Evolutionary conservation across 2,329 filamentous ascomycete species (phyloP), one percentile per base, ranked within the genome.

Genomic region (Akanthomyces uredinophilus): DNA sequence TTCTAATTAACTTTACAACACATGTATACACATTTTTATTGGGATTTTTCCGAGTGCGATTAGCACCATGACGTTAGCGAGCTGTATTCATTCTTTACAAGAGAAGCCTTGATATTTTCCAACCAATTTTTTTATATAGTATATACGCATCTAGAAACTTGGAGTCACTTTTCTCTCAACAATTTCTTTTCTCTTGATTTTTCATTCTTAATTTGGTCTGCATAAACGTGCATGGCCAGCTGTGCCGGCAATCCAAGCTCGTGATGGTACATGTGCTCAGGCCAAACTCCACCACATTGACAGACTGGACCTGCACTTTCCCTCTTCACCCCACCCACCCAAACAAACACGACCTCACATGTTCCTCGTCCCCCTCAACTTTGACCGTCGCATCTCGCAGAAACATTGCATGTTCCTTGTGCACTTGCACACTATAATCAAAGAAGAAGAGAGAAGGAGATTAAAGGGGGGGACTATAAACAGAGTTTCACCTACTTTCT

Each of bases 81-180:
- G 4, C 6, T 60, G 18, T 24, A 51, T 54, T 61, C 58, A 61
- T 54, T 61, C 58, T 39, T 41, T 61, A 53, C n/a, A 8, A n/a
- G 20, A 60, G 46, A 46, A 29, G 16, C 44, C n/a, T 43, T 50
- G 29, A 18, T 24, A 3, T 61, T 61, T 49, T 2, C 24, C 22
- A 1, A 47, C 47, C 3, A n/a, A n/a, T n/a, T 27, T 22, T 13
- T 29, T 32, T 5, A 18, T 4, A 47, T 46, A 54, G 37, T 54
- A 53, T 47, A 53, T 16, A 37, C 46, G 11, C 20, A 27, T 14
- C 4, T 60, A 44, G 35, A 60, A 5, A 43, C 29, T 32, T 32
- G 5, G 4, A 35, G 18, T 37, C 29, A 39, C 3, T 20, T 24
- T 43, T 29, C n/a, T 39, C 32, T 16, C n/a, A 22, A 39, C 46